Percentiles rank a stretch among this genome's conserved stretches.
phyloP scores from a whole-genome alignment of 148 eudicot species.

The Persicaria maculosa region DNA sequence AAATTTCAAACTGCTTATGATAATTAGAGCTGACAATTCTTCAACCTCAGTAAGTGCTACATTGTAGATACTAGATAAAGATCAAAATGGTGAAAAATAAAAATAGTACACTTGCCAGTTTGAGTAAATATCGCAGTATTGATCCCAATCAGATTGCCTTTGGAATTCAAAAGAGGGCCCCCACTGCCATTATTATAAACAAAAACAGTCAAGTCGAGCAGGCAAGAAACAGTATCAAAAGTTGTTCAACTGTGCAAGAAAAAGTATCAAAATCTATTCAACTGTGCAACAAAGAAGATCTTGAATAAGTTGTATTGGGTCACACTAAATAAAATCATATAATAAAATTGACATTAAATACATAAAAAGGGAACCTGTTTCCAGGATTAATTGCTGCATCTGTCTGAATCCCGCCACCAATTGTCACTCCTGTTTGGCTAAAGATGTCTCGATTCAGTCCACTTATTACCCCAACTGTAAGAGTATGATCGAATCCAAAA shows the following conservation, averaged over 20 bases:
- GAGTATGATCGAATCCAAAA: conserved; percentile 99
- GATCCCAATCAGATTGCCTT: conserved; percentile 88
- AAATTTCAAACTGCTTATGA: background rate
- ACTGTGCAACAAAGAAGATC: background rate
- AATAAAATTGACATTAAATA: background rate
- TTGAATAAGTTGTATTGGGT: background rate
- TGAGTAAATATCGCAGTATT: conserved; percentile 97
- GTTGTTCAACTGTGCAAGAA: background rate
- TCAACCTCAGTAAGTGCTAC: background rate
- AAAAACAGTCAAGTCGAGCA: background rate
- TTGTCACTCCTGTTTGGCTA: conserved; percentile 93
- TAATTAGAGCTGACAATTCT: background rate
- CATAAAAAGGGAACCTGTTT: conserved; percentile 50
- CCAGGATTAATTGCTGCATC: conserved; percentile 99
- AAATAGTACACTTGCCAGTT: conserved; percentile 48
- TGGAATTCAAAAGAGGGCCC: conserved; percentile 89
- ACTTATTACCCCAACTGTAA: conserved; percentile 92
- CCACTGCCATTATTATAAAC: conserved; percentile 51
- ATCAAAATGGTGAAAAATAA: background rate
- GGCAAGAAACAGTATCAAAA: conserved; percentile 8
- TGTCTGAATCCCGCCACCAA: conserved; percentile 98
- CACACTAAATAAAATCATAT: background rate
- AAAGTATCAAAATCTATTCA: background rate
- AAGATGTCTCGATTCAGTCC: conserved; percentile 91
- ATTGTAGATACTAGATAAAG: too few species aligned